phyloP scores from a whole-genome alignment of 2,329 filamentous ascomycete species.

The Acrocalymma vagum region DNA sequence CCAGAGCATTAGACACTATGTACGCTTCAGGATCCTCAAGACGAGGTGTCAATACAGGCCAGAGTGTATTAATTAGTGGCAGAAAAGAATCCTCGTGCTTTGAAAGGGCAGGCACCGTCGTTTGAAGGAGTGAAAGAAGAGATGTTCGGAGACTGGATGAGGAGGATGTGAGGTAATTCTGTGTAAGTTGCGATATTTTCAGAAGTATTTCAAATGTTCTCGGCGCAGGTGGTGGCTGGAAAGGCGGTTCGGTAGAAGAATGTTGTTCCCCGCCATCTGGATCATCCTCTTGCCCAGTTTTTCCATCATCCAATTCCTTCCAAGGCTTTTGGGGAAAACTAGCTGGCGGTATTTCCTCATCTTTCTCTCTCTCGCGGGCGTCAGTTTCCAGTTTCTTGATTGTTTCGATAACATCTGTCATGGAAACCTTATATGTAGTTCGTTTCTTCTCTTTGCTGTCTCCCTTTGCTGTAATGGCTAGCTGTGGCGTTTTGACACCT shows the following conservation, averaged over 20 bases:
- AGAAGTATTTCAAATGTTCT: conserved; percentile 83
- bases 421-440: conserved; percentile 13
- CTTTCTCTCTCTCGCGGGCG: conserved; percentile 27
- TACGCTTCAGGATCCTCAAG: conserved; percentile 73
- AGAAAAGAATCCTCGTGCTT: conserved; percentile 84
- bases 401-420: conserved; percentile 32
- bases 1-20: conserved; percentile 74
- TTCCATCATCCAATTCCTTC: conserved; percentile 38
- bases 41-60: conserved; percentile 80
- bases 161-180: conserved; percentile 88
- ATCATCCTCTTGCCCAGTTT: conserved; percentile 43
- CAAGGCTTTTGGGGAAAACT: conserved; percentile 43
- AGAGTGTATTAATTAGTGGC: conserved; percentile 87
- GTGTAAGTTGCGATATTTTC: conserved; percentile 82
- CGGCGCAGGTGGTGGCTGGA: conserved; percentile 72
- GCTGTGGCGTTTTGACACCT: conserved; percentile 68
- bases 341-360: conserved; percentile 19
- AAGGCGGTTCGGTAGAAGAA: conserved; percentile 50
- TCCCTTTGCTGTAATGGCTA: conserved; percentile 46
- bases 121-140: conserved; percentile 78
- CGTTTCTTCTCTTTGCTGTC: conserved; percentile 1
- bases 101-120: conserved; percentile 75
- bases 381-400: conserved; percentile 47
- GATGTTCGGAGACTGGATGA: conserved; percentile 80
- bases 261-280: conserved; percentile 42